Evolutionary conservation across 73 alveolate genomes (phyloP).

Genomic region (Uronychia binucleata): DNA sequence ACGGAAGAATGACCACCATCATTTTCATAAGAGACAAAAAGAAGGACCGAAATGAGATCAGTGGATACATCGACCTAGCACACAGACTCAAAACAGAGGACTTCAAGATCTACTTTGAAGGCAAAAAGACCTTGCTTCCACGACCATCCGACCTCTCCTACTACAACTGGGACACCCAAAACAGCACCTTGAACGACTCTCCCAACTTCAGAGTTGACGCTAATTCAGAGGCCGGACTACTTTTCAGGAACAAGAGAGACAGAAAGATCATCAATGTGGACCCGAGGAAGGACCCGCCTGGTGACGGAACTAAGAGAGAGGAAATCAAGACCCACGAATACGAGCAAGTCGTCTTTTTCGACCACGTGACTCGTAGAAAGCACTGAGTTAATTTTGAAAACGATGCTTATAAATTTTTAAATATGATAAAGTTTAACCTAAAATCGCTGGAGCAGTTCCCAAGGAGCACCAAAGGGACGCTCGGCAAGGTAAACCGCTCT

Average conservation of each 20-base stretch:
- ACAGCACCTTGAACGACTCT: slow-evolving; percentile 89
- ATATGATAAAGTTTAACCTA: background rate
- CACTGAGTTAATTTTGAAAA: slow-evolving; percentile 16
- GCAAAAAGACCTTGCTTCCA: slow-evolving; percentile 93
- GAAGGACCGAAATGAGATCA: slow-evolving; percentile 81
- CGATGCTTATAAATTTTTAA: background rate
- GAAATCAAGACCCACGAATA: slow-evolving; percentile 86
- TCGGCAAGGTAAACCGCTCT: background rate
- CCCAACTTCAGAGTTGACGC: slow-evolving; percentile 97
- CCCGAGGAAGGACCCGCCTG: slow-evolving; percentile 90
- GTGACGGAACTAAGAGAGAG: slow-evolving; percentile 91
- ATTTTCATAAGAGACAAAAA: slow-evolving; percentile 89
- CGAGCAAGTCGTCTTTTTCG: slow-evolving; percentile 86
- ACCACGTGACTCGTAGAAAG: slow-evolving; percentile 87
- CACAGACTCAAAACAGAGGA: slow-evolving; percentile 95
- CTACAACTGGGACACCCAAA: slow-evolving; percentile 96
- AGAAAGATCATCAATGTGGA: slow-evolving; percentile 95
- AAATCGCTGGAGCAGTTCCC: background rate
- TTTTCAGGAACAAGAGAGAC: slow-evolving; percentile 96
- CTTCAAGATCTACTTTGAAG: slow-evolving; percentile 93
- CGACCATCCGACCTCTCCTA: slow-evolving; percentile 89
- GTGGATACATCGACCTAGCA: slow-evolving; percentile 97
- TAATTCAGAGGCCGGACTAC: slow-evolving; percentile 84
- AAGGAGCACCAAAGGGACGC: background rate
- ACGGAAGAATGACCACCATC: slow-evolving; percentile 97